Conservation (phyloP, 306 rosid species). For the Malus asiatica region DNA sequence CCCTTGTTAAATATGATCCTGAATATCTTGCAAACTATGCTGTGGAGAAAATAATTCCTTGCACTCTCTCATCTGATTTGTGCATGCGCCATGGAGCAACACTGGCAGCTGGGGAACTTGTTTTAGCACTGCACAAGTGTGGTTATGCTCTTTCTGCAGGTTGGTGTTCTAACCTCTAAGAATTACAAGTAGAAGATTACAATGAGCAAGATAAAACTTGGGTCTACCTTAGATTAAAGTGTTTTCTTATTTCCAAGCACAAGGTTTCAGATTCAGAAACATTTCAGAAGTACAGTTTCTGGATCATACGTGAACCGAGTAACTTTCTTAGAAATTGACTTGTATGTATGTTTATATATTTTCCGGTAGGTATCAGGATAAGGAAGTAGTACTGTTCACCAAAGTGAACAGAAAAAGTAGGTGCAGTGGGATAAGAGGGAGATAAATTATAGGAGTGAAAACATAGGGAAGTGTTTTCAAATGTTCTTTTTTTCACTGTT, state of each 20-base stretch:
- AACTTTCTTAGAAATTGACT: not conserved
- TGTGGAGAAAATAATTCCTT: slow-evolving; percentile 70
- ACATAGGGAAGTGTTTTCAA: not conserved
- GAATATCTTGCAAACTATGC: slow-evolving; percentile 52
- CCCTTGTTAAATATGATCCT: slow-evolving; percentile 76
- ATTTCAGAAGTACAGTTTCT: not conserved
- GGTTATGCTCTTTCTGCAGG: slow-evolving; percentile 58
- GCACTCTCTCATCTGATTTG: slow-evolving; percentile 86
- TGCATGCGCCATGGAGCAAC: slow-evolving; percentile 98
- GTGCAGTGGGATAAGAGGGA: not conserved
- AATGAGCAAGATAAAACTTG: not conserved
- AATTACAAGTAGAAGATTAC: not conserved
- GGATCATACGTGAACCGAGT: not conserved
- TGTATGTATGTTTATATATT: not conserved
- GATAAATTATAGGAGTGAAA: not conserved
- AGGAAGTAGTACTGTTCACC: not conserved
- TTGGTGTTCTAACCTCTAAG: slow-evolving; percentile 25
- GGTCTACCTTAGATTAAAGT: not conserved
- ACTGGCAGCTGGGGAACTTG: slow-evolving; percentile 75
- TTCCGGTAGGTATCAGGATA: not conserved
- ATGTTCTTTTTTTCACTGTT: not conserved
- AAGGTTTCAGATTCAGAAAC: not conserved
- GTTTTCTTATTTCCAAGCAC: not conserved
- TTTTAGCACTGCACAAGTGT: slow-evolving; percentile 62
- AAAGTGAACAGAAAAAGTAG: not conserved